Base-by-base conservation (phyloP, 495 filamentous ascomycete species). In the Niebla homalea region DNA sequence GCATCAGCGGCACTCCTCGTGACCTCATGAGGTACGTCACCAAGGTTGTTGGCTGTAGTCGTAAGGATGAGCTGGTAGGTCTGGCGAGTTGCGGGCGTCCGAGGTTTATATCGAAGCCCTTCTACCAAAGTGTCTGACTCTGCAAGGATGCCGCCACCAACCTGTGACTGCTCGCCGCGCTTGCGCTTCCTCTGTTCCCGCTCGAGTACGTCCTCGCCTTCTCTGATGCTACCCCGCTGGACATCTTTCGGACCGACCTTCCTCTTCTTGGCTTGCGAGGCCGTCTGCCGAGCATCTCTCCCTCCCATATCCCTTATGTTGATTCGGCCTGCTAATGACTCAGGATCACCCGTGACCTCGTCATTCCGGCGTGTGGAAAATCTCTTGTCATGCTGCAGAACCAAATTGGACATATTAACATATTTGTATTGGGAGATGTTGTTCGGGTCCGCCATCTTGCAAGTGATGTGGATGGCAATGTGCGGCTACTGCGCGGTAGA, bases 351-450 rank as follows among this genome's bases (percentile, higher is more conserved):
- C 35, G 93, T 96, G 51, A 85, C 81, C 67, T 99, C 92, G 70
- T 99, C 92, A 56, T 82, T 86, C 56, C 85, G 79, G 59, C 89
- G 81, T 49, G 87, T 89, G 58, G 90, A 81, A 65, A 99, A 97
- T 63, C 93, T 83, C 68, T 87, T 83, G 73, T 99, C 92, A 71
- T 88, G 89, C 83, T 96, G 90, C 78, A 96, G 87, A 65, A 99
- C 92, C 87, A 99, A 81, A 80, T 99, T 99, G 73, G 92, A 97
- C 92, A 99, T 99, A 66, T 88, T 89, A 81, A 87, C 86, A 77
- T 99, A 99, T 69, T 99, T 99, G 76, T 95, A 99, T 70, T 96
- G 89, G 60, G 85, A 90, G 47, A 94, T 83, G 80, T 90, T 84
- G 72, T 89, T 76, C 58, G 81, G 83, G 74, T 95, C 88, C 65